These are phyloP conservation scores for Viola pubescens DNA, from an alignment of 441 rosid species.

Conservation along the genomic window DNA sequence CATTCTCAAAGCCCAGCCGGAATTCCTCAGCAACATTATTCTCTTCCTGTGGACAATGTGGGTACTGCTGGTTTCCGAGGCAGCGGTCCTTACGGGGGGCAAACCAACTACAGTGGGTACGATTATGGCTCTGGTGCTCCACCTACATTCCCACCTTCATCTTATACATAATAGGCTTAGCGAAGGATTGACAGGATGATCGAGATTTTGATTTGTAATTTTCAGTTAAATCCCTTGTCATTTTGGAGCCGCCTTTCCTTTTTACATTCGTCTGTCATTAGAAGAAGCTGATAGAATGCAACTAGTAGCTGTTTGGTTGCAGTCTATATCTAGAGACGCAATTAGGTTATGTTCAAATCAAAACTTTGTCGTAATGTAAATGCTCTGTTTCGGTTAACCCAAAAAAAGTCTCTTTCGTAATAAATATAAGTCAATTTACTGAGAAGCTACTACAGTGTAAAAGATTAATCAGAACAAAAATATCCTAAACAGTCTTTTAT, in stretches of 20 bases:
- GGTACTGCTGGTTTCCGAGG: slow-evolving; percentile 20
- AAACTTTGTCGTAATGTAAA: no score
- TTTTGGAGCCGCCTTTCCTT: not conserved
- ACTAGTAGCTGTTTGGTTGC: no score
- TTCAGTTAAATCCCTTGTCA: not conserved
- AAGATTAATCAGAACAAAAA: no score
- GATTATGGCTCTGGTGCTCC: slow-evolving; percentile 32
- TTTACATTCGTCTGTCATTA: not conserved
- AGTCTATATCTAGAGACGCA: no score
- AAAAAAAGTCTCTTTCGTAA: no score
- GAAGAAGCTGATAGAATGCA: no score
- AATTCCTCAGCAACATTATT: slow-evolving; percentile 35
- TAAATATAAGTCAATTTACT: no score
- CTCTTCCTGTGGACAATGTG: slow-evolving; percentile 23
- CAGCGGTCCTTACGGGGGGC: slow-evolving; percentile 29
- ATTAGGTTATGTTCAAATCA: no score
- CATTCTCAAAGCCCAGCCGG: slow-evolving; percentile 30
- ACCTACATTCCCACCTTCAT: slow-evolving; percentile 30
- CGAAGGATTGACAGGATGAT: not conserved
- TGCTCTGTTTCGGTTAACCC: no score
- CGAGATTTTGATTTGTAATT: not conserved
- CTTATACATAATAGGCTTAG: slow-evolving; percentile 24
- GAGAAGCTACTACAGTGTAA: no score
- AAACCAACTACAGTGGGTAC: slow-evolving; percentile 29
- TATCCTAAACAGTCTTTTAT: not conserved